Percentiles rank a stretch among this genome's conserved stretches.
phyloP scores from a whole-genome alignment of 805 yeast species.

The Ascoidea rubescens region DNA sequence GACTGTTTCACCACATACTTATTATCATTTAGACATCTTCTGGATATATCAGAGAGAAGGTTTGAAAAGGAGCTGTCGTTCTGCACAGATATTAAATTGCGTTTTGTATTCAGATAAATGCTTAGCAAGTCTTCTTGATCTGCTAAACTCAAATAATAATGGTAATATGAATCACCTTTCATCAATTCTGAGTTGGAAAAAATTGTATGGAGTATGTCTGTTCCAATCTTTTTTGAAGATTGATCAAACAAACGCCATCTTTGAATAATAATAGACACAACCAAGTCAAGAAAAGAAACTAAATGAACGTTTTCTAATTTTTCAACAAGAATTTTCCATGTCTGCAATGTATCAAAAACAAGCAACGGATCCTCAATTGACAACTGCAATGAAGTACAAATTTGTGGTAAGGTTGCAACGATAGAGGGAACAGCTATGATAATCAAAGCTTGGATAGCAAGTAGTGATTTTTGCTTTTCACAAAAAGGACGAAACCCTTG shows the following conservation, averaged over 20 bases:
- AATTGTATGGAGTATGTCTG: constrained; percentile 29
- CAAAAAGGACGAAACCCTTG: constrained; percentile 59
- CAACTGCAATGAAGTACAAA: constrained; percentile 74
- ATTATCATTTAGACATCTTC: constrained; percentile 48
- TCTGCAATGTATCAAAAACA: constrained; percentile 44
- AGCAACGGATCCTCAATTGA: constrained; percentile 52
- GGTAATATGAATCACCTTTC: constrained; percentile 25
- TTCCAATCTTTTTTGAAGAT: constrained; percentile 36
- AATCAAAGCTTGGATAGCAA: constrained; percentile 61
- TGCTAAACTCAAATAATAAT: constrained; percentile 41
- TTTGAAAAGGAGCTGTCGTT: neutral
- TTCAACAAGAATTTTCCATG: constrained; percentile 52
- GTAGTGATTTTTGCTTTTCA: constrained; percentile 56
- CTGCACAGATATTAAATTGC: constrained; percentile 10
- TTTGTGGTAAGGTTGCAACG: constrained; percentile 65
- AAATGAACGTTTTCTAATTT: constrained; percentile 43
- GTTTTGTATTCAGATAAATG: constrained; percentile 17
- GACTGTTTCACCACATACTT: constrained; percentile 63
- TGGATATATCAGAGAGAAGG: constrained; percentile 36
- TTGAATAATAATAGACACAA: constrained; percentile 62
- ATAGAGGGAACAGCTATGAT: constrained; percentile 37
- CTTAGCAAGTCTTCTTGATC: constrained; percentile 24
- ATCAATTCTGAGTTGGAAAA: constrained; percentile 21
- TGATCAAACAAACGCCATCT: constrained; percentile 40
- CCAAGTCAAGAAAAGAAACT: constrained; percentile 55